Evolutionary conservation across 192 early-diverging fungal genomes (phyloP), one percentile per base, ranked within the genome.

Genomic region (Podila epigama): DNA sequence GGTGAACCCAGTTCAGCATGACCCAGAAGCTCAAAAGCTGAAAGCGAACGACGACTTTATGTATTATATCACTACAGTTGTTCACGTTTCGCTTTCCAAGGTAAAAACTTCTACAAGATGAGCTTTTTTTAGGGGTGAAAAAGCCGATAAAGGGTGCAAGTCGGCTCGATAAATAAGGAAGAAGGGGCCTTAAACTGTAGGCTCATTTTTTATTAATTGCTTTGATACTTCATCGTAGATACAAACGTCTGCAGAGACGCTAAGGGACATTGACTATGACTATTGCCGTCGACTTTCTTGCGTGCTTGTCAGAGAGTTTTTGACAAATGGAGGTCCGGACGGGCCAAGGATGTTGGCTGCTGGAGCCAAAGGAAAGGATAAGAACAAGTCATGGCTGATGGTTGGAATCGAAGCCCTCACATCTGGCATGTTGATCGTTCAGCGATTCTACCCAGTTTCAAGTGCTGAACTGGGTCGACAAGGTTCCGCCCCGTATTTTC

Each of bases 21-120:
- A 58, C 25, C 66, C 62, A 22, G 79, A 70, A 25, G 42, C 48
- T 0, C 60, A 69, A 1, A 62, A 28, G 2, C 57, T 85, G 52
- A 70, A 68, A 31, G 41, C 63, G 0, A 71, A 86, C 37, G 61
- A 82, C 25, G 82, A 79, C 35, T 87, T 88, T 77, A 63, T 85
- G 5, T 81, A 83, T 27, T 85, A 83, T 68, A 70, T 85, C 20
- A 70, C 75, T 10, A 63, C 78, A 10, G 73, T 70, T n/a, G 69
- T 73, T 13, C 65, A 86, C 20, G 31, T 63, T 13, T 52, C 59
- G 28, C 61, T 81, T 16, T 60, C 70, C 7, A 69, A 70, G 79
- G 82, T 82, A 80, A n/a, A 9, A 13, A 31, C 2, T n/a, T n/a
- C n/a, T n/a, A n/a, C n/a, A n/a, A n/a, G n/a, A n/a, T n/a, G n/a